Evolutionary conservation across 1,284 basidiomycete genomes (phyloP), one percentile per base, ranked within the genome.

Genomic region (Fistulina hepatica): DNA sequence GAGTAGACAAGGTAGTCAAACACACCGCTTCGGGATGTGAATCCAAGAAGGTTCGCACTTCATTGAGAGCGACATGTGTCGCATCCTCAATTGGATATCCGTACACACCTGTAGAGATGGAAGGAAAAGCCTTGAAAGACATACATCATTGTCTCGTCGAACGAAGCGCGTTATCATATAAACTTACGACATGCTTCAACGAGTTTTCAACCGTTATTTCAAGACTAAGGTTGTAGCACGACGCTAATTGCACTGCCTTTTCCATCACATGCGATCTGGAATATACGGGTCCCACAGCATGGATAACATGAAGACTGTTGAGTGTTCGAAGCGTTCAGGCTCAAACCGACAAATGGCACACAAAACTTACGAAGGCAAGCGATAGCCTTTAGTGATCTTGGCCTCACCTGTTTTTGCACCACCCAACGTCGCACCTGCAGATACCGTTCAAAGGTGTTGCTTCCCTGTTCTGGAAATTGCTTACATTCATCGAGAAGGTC

Each of bases 261-360:
- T 58, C 52, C 12, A 70, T 65, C 2, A 52, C 56, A 2, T 67
- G 53, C 2, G 48, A 45, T 1, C 47, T 39, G 0, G 64, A 65
- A 53, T 90, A 94, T 2, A 91, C 58, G 0, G 91, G 91, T 8
- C 93, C 93, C 17, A 95, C 92, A 2, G 94, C 80, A 52, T 97
- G 94, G 13, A 95, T 88, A 40, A 97, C 67, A 45, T 80, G 68
- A 40, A 72, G 75, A 13, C 81, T 71, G 61, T 50, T 17, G 64
- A 21, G 48, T 37, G 54, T 28, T 6, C 10, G 21, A 16, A 34
- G 34, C 33, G 23, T 36, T 32, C 30, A 13, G 32, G 20, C 27
- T 25, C 24, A 23, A 16, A 16, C 15, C 42, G 17, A 37, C 17
- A 13, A 25, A 7, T 20, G 34, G 34, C 11, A 33, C 25, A 25